Conservation (phyloP, 2,329 filamentous ascomycete species). For the Verticillium zaregamsianum region DNA sequence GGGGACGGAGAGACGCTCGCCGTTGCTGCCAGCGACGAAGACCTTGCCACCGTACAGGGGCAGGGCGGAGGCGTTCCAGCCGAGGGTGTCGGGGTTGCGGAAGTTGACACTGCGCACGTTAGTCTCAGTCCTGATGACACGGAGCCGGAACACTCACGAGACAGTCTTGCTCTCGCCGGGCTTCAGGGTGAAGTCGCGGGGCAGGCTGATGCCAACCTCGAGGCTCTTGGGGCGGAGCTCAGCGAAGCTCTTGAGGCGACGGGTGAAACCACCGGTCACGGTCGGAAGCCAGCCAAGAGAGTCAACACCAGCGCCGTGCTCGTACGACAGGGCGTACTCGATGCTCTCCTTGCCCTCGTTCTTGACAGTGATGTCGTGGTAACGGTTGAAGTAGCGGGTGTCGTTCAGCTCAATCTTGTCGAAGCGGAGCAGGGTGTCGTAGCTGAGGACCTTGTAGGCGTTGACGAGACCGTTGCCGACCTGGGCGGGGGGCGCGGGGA, state of each 20-base stretch:
- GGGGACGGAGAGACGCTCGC: slow-evolving; percentile 26
- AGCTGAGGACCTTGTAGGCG: slow-evolving; percentile 33
- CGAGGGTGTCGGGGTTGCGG: slow-evolving; percentile 18
- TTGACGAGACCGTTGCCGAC: slow-evolving; percentile 37
- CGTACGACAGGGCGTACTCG: slow-evolving; percentile 23
- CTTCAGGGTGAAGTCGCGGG: slow-evolving; percentile 17
- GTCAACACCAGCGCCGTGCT: slow-evolving; percentile 31
- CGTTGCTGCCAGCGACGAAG: slow-evolving; percentile 21
- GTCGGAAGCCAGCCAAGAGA: slow-evolving; percentile 15
- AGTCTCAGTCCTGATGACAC: background rate
- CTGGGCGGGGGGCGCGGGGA: slow-evolving; percentile 28
- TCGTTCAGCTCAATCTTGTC: slow-evolving; percentile 40
- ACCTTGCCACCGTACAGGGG: slow-evolving; percentile 31
- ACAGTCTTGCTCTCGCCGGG: slow-evolving; percentile 19
- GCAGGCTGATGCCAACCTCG: slow-evolving; percentile 14
- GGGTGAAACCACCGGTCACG: background rate
- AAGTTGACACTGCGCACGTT: slow-evolving; percentile 18
- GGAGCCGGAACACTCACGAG: slow-evolving; percentile 24
- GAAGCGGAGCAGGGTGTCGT: slow-evolving; percentile 30
- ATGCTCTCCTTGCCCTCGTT: slow-evolving; percentile 30
- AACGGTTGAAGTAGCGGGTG: slow-evolving; percentile 30
- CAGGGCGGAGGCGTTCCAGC: slow-evolving; percentile 19
- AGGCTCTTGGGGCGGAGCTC: slow-evolving; percentile 16
- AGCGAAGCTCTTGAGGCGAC: slow-evolving; percentile 13
- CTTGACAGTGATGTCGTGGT: slow-evolving; percentile 22